These are phyloP conservation scores for Pyracantha coccinea DNA, from an alignment of 331 rosid species.

Conservation along the genomic window DNA sequence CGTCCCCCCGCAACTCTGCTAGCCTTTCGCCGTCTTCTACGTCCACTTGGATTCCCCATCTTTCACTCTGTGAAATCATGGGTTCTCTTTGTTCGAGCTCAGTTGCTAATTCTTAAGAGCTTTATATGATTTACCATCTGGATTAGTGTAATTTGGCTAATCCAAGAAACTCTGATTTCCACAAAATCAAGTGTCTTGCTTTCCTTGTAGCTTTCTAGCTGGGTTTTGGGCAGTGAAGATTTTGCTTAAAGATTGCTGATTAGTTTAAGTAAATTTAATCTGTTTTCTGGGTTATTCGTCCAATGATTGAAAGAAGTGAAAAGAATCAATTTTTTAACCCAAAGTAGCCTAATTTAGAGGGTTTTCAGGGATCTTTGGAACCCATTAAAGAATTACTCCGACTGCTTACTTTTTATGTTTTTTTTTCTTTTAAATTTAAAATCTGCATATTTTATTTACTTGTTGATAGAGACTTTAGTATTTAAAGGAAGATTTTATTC, in stretches of 20 bases:
- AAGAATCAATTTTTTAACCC: slow-evolving; percentile 26
- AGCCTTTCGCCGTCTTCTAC: slow-evolving; percentile 46
- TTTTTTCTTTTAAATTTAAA: too few species aligned
- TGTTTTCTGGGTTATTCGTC: slow-evolving; percentile 17
- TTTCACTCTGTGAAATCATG: neutral
- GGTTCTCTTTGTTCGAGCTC: slow-evolving; percentile 30
- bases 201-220: neutral
- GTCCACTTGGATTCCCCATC: slow-evolving; percentile 25
- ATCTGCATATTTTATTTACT: slow-evolving; percentile 16
- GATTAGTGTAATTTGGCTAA: slow-evolving; percentile 25
- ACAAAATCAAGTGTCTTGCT: slow-evolving; percentile 19
- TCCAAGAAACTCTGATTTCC: slow-evolving; percentile 34
- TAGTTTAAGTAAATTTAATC: slow-evolving; percentile 7
- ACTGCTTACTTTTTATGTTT: slow-evolving; percentile 30
- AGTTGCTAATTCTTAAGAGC: slow-evolving; percentile 11
- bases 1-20: slow-evolving; percentile 27
- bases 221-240: neutral
- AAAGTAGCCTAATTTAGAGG: slow-evolving; percentile 28
- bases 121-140: slow-evolving; percentile 28
- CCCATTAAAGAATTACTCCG: slow-evolving; percentile 47
- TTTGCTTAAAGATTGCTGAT: slow-evolving; percentile 6
- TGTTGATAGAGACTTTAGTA: slow-evolving; percentile 31
- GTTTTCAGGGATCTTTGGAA: slow-evolving; percentile 27
- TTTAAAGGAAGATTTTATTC: slow-evolving; percentile 28
- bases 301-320: slow-evolving; percentile 20